These are phyloP conservation scores for Barnettozyma californica DNA, from an alignment of 805 yeast genomes.

Conservation along the genomic window DNA sequence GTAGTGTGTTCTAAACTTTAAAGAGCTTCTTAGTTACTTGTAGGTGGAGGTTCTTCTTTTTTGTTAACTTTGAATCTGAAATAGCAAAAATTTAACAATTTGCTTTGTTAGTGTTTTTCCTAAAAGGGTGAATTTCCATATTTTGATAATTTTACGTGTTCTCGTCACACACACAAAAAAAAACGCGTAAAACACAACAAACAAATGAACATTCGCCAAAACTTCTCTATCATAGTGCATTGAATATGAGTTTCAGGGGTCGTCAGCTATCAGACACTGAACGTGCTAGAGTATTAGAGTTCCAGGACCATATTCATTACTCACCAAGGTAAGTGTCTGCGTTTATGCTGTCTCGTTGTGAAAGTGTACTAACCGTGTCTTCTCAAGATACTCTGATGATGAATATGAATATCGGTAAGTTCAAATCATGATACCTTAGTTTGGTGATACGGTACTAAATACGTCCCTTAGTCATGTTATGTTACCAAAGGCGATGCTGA, in stretches of 20 bases:
- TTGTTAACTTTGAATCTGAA: background rate
- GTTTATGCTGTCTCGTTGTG: background rate
- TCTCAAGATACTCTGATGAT: conserved; percentile 76
- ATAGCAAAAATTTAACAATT: background rate
- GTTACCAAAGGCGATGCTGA: conserved; percentile 93
- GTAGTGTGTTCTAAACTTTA: background rate
- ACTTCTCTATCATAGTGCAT: background rate
- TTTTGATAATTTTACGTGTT: background rate
- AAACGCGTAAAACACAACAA: conserved; percentile 2
- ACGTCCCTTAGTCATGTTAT: conserved; percentile 71
- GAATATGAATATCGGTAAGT: conserved; percentile 68
- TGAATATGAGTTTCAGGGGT: conserved; percentile 36
- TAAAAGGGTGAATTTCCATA: background rate
- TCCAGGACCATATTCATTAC: conserved; percentile 90
- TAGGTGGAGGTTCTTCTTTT: background rate
- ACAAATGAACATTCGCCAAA: background rate
- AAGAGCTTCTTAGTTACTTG: background rate
- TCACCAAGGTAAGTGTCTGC: conserved; percentile 53
- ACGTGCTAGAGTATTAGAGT: conserved; percentile 80
- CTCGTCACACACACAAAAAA: background rate
- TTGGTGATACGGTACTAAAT: background rate
- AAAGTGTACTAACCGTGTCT: conserved; percentile 10
- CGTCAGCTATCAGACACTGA: conserved; percentile 80
- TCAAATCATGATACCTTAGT: background rate
- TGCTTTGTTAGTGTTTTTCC: background rate